phyloP scores from a whole-genome alignment of 805 yeast genomes.

The Pichia pseudocactophila region DNA sequence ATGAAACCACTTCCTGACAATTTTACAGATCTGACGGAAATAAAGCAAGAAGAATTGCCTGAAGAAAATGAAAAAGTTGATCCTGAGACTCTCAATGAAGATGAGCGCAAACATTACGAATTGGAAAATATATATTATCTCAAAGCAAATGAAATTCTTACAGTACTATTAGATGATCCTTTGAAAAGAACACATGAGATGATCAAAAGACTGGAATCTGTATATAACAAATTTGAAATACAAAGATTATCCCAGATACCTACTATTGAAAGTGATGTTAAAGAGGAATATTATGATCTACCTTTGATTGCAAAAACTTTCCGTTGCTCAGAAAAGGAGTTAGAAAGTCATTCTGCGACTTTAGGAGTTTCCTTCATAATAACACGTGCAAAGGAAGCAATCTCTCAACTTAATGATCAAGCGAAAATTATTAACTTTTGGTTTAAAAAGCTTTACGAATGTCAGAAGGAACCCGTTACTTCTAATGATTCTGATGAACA shows the following conservation, averaged over 20 bases:
- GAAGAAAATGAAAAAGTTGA: slow-evolving; percentile 21
- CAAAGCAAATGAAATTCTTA: slow-evolving; percentile 54
- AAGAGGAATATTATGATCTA: slow-evolving; percentile 1
- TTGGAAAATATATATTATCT: slow-evolving; percentile 47
- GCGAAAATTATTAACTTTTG: slow-evolving; percentile 42
- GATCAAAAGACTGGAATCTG: slow-evolving; percentile 18
- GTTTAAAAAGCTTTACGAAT: slow-evolving; percentile 34
- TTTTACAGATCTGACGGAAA: slow-evolving; percentile 23
- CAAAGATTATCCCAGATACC: slow-evolving; percentile 7
- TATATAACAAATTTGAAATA: slow-evolving; percentile 9
- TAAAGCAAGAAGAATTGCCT: neutral
- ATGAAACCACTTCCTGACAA: slow-evolving; percentile 25
- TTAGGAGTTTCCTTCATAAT: slow-evolving; percentile 19
- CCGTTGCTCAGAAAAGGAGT: neutral
- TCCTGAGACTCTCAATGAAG: slow-evolving; percentile 14
- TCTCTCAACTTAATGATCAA: slow-evolving; percentile 41
- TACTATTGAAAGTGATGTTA: neutral
- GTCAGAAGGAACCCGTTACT: slow-evolving; percentile 40
- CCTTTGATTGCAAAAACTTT: slow-evolving; percentile 8
- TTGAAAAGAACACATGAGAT: slow-evolving; percentile 29
- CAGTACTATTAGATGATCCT: slow-evolving; percentile 38
- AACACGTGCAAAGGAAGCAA: slow-evolving; percentile 20
- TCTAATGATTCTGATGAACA: slow-evolving; percentile 27
- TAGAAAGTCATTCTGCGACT: slow-evolving; percentile 8
- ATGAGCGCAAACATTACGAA: slow-evolving; percentile 28